Evolutionary conservation across 345 rosid genomes (phyloP), one percentile per base, ranked within the genome.

Genomic region (Conringia planisiliqua): DNA sequence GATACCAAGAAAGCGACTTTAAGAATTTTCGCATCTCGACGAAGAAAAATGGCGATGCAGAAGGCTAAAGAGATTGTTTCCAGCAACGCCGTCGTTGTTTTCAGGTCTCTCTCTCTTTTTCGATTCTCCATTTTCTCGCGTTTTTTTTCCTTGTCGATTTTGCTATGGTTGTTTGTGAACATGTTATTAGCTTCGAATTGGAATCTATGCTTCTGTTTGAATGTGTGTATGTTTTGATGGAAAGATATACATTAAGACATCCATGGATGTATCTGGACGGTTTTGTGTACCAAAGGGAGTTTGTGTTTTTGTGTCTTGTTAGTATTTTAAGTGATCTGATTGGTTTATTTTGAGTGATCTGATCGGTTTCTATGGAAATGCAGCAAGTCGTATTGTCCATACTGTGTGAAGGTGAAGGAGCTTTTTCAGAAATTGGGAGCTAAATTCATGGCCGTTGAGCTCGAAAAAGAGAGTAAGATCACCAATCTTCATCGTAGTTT

Each of bases 361-460:
- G 20, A 39, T 60, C 0, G 55, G 20, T 38, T 27, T 40, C 0
- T 11, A 1, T 51, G 54, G 38, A 24, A 47, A 14, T 55, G 83
- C 89, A 91, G 96, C 85, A 91, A 89, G 68, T 6, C 88, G 20
- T 85, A 4, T 70, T 91, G 97, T 16, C 96, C 96, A 0, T 91
- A 16, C 80, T 91, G 97, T 66, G 76, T 62, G 26, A 48, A 22
- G 11, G 92, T 89, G 75, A 91, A 88, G 90, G 35, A 89, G 80
- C 87, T 91, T 47, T 73, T 91, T 59, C 60, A 88, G 16, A 75
- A 83, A 43, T 4, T 91, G 51, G 85, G 87, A 29, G 96, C 82
- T 35, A 74, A 73, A 16, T 89, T 72, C 79, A 80, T 83, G 70
- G 79, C 73, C 35, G 5, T 85, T 58, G 97, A 91, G 73, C 74